Conservation (phyloP, 108 stramenopile genomes). For the Conticribra guillardii region DNA sequence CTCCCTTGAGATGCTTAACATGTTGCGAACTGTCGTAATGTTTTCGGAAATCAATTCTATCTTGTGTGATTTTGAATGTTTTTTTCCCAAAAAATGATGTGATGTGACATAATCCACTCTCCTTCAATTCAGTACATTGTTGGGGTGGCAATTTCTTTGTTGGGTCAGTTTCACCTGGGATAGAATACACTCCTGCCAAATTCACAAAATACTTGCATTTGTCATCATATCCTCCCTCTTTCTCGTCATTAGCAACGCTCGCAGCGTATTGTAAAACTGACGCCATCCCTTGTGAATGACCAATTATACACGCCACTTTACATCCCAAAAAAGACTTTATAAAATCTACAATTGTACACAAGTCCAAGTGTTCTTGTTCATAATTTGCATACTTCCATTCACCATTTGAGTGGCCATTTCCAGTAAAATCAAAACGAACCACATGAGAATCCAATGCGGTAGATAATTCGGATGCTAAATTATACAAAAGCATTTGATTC, state of each 20-base stretch:
- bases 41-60: conserved; percentile 10
- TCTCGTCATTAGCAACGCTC: conserved; percentile 5
- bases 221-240: conserved; percentile 9
- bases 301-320: conserved; percentile 37
- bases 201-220: conserved; percentile 34
- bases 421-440: conserved; percentile 53
- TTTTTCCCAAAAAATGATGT: conserved; percentile 4
- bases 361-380: conserved; percentile 25
- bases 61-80: conserved; percentile 27
- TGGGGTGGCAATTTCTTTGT: conserved; percentile 11
- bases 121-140: conserved; percentile 5
- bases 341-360: conserved; percentile 32
- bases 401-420: conserved; percentile 49
- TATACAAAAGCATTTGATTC: conserved; percentile 46
- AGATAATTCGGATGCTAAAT: conserved; percentile 34
- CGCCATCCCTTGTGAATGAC: conserved; percentile 40
- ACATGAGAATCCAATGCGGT: conserved; percentile 23
- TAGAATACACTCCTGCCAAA: conserved; percentile 32
- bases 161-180: conserved; percentile 3
- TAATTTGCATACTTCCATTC: conserved; percentile 25
- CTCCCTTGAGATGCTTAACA: neutral
- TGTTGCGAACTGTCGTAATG: conserved; percentile 1
- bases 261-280: conserved; percentile 35
- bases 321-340: conserved; percentile 27
- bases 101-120: conserved; percentile 16